Conservation (phyloP, 331 rosid species). For the Rosa hybrid region DNA sequence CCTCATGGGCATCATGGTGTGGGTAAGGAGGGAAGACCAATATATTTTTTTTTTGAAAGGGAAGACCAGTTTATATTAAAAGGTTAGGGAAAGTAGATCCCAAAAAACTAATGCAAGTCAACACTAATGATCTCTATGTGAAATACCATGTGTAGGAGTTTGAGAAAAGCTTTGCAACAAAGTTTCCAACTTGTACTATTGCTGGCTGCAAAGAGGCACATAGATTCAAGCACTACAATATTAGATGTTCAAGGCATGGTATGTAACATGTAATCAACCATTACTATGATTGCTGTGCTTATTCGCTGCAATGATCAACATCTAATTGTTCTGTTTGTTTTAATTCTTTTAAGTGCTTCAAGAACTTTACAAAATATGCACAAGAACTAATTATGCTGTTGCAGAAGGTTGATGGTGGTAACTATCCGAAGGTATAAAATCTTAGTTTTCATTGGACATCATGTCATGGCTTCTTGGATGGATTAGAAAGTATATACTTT, state of each 20-base stretch:
- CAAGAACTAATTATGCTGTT: slow-evolving; percentile 72
- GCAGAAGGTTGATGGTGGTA: slow-evolving; percentile 88
- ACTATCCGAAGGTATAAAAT: slow-evolving; percentile 79
- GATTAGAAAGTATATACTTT: background rate
- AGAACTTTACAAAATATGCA: slow-evolving; percentile 88
- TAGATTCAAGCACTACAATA: slow-evolving; percentile 89
- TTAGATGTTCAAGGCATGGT: slow-evolving; percentile 69
- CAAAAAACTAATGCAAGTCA: slow-evolving; percentile 86
- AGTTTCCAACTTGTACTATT: slow-evolving; percentile 92
- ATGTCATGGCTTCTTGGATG: background rate
- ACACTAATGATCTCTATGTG: slow-evolving; percentile 82
- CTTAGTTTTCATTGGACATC: background rate
- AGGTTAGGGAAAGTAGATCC: slow-evolving; percentile 93
- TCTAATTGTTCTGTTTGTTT: slow-evolving; percentile 20
- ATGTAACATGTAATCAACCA: slow-evolving; percentile 38
- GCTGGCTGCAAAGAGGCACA: slow-evolving; percentile 83
- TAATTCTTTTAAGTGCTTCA: slow-evolving; percentile 59
- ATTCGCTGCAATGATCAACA: background rate
- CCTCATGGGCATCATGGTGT: slow-evolving; percentile 96
- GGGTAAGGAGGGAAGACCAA: slow-evolving; percentile 49
- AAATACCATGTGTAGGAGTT: slow-evolving; percentile 85
- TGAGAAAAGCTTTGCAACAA: slow-evolving; percentile 76
- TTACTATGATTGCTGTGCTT: background rate
- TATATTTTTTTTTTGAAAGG: slow-evolving; percentile 26
- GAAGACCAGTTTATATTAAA: slow-evolving; percentile 92